A percentile compares a stretch with the other conserved stretches of the same genome.
These are phyloP conservation scores for Metroxylon sagu DNA, from an alignment of 176 grass and related monocot genomes.

Conservation along the genomic window DNA sequence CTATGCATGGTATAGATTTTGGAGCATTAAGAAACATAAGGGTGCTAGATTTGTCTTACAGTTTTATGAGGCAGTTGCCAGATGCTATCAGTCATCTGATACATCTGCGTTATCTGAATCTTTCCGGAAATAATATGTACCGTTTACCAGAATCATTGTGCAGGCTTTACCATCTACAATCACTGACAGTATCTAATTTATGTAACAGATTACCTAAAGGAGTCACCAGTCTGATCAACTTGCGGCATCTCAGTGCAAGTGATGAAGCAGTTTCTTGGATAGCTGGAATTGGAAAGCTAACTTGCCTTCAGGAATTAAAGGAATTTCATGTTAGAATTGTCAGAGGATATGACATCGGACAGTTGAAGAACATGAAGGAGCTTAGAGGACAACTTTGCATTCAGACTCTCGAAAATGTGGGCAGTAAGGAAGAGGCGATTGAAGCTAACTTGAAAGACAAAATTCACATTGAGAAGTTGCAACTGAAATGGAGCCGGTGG, in stretches of 20 bases:
- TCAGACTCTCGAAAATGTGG: constrained; percentile 19
- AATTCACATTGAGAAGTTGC: constrained; percentile 25
- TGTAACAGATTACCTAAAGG: constrained; percentile 17
- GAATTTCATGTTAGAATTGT: constrained; percentile 19
- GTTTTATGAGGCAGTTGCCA: background rate
- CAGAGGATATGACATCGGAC: constrained; percentile 16
- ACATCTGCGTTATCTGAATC: constrained; percentile 41
- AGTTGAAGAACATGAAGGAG: constrained; percentile 23
- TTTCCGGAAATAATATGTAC: background rate
- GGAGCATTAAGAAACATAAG: background rate
- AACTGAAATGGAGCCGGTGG: constrained; percentile 16
- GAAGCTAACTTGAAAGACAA: constrained; percentile 27
- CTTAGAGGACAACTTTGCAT: constrained; percentile 29
- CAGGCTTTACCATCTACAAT: constrained; percentile 25
- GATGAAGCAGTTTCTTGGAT: background rate
- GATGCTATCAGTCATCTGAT: constrained; percentile 19
- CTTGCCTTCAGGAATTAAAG: constrained; percentile 30
- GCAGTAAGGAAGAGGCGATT: constrained; percentile 14
- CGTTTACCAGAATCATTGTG: constrained; percentile 27
- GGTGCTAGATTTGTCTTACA: constrained; percentile 18
- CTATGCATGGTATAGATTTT: too few relatives aligned
- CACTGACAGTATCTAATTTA: constrained; percentile 5
- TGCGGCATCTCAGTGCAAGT: constrained; percentile 20
- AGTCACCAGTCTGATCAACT: constrained; percentile 19
- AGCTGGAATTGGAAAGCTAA: constrained; percentile 15